Base-by-base conservation (phyloP, 1,139 yeast genomes). In the Yamadazyma taylorii region DNA sequence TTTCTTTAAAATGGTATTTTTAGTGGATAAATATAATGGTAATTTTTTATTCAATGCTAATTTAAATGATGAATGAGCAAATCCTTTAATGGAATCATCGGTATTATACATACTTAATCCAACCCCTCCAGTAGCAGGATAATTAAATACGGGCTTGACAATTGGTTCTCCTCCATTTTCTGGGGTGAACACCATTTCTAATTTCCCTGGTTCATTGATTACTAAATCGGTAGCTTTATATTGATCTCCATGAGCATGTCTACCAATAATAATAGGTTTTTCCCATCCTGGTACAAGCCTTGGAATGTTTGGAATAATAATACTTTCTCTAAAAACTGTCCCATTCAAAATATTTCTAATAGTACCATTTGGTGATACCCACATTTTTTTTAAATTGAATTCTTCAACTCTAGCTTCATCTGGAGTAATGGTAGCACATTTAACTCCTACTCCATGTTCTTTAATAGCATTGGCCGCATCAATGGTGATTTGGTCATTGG, bases 201-300 rank as follows among this genome's bases (percentile, higher is more conserved):
- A 69, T 43, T 73, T 76, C 45, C 94, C 94, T 29, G 86, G 82
- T 40, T 73, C 79, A 26, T 81, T 79, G 32, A 85, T 69, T 19
- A 83, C 75, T 46, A 83, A 67, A 58, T 85, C 90, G 30, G 89
- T 84, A 38, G 90, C 88, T 63, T 81, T 82, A 63, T 85, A 85
- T 62, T 85, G 94, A 58, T 85, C 95, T 48, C 90, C 94, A 55
- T 79, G 82, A 14, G 92, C 94, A 49, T 85, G 94, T 75, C 94
- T 81, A 36, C 94, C 94, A 55, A 85, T 85, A 46, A 85, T 81
- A 57, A 85, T 85, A 40, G 94, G 92, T 55, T 84, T 72, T 53
- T 81, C 81, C 94, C 94, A 85, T 27, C 81, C 81, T 27, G 87
- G 85, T 24, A 85, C 79, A 50, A 84, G 71, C 58, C 92, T 68